Base-by-base conservation (phyloP, 345 rosid genomes). In the Lumnitzera racemosa region DNA sequence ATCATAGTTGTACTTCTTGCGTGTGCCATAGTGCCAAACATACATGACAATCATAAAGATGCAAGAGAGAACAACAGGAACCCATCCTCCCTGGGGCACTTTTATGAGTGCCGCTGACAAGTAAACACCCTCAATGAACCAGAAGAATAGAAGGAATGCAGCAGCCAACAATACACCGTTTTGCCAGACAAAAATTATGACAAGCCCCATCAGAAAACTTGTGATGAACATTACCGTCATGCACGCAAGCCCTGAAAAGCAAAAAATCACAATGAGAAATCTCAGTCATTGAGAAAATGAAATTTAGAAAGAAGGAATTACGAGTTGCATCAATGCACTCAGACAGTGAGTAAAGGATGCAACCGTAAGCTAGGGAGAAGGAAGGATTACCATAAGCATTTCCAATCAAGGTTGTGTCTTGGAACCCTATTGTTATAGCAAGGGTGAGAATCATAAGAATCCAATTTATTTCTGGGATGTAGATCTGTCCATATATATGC, bases 391-490 rank as follows among this genome's bases (percentile, higher is more conserved):
- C 96, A 31, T 91, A 91, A 69, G 98, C 98, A 83, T 91, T 85
- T 78, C 95, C 98, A 55, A 89, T 87, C 59, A 75, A 71, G 67
- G 84, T 82, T 62, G 92, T 87, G 73, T 87, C 86, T 58, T 4
- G 85, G 67, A 91, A 85, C 65, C 95, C 96, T 58, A 89, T 51
- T 60, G 96, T 77, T 73, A 89, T 53, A 53, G 91, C 80, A 74
- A 91, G 95, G 43, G 96, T 89, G 29, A 91, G 81, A 70, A 87
- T 70, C 98, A 91, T 89, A 65, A 91, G 85, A 72, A 89, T 89
- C 98, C 96, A 91, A 74, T 91, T 91, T 67, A 91, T 91, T 71
- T 88, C 92, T 5, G 98, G 96, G 81, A 91, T 86, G 73, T 91
- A 91, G 68, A 91, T 89, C 76, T 89, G 96, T 70, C 98, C 96